Conservation (phyloP, 768 basidiomycete species). For the Pulveroboletus frians region DNA sequence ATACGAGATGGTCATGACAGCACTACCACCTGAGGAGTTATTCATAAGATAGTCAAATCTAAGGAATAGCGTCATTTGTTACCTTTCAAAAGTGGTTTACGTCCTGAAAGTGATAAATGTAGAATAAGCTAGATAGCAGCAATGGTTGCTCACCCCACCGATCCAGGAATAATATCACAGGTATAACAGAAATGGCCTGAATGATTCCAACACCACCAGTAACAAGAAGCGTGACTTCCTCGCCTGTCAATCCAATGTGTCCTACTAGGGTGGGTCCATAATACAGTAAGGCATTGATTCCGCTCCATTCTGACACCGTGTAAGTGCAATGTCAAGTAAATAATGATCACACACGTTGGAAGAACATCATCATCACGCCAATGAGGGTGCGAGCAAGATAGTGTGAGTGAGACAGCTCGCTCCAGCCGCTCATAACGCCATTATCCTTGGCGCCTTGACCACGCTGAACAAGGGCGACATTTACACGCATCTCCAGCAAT, state of each 20-base stretch:
- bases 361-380: conserved; percentile 73
- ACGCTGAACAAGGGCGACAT: conserved; percentile 48
- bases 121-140: not conserved
- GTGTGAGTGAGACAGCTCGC: conserved; percentile 45
- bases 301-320: conserved; percentile 64
- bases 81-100: conserved; percentile 59
- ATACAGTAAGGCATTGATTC: conserved; percentile 80
- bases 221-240: conserved; percentile 56
- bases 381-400: conserved; percentile 62
- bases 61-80: not conserved
- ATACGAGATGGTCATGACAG: conserved; percentile 61
- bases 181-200: conserved; percentile 71
- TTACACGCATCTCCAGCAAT: conserved; percentile 70
- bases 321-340: not conserved
- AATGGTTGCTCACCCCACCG: conserved; percentile 41
- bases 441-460: conserved; percentile 21
- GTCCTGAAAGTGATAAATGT: conserved; percentile 36
- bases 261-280: conserved; percentile 72
- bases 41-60: not conserved
- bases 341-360: conserved; percentile 57
- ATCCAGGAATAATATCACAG: conserved; percentile 70
- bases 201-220: conserved; percentile 77
- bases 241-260: conserved; percentile 58
- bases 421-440: conserved; percentile 41
- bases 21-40: conserved; percentile 44